Conservation (phyloP, 345 rosid species). For the Alliaria petiolata region DNA sequence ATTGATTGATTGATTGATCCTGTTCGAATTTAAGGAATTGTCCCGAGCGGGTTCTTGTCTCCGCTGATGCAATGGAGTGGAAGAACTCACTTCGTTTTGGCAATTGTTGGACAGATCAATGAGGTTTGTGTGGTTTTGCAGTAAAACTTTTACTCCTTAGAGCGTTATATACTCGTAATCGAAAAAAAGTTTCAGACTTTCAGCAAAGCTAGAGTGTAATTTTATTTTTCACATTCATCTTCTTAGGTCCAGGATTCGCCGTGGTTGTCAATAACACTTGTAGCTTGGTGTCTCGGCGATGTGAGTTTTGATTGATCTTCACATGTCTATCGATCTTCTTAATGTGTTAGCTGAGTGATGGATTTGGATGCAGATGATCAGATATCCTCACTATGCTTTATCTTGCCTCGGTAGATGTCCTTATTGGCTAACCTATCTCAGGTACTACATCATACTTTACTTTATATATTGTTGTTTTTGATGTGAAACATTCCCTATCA, state of each 20-base stretch:
- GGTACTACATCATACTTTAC: constrained; percentile 34
- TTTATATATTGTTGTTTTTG: too few relatives aligned
- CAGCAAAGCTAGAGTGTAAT: not conserved
- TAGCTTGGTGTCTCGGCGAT: constrained; percentile 73
- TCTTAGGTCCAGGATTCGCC: constrained; percentile 61
- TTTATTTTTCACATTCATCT: not conserved
- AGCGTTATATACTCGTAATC: not conserved
- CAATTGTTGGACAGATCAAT: constrained; percentile 42
- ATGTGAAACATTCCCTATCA: not conserved
- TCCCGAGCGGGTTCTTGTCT: constrained; percentile 76
- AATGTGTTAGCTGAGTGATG: constrained; percentile 13
- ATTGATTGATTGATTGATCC: not conserved
- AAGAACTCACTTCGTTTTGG: constrained; percentile 62
- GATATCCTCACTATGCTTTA: constrained; percentile 69
- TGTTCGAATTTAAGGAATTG: constrained; percentile 47
- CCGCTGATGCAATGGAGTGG: constrained; percentile 88
- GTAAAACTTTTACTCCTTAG: too few relatives aligned
- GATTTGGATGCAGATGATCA: constrained; percentile 51
- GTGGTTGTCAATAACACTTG: constrained; percentile 63
- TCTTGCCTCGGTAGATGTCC: constrained; percentile 56
- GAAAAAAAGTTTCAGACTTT: not conserved
- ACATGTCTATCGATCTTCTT: too few relatives aligned
- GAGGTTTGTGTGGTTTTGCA: constrained; percentile 49
- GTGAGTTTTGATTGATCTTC: constrained; percentile 38
- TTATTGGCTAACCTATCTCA: constrained; percentile 66